Base-by-base conservation (phyloP, 352 stramenopile genomes). In the Phytophthora parvispora region DNA sequence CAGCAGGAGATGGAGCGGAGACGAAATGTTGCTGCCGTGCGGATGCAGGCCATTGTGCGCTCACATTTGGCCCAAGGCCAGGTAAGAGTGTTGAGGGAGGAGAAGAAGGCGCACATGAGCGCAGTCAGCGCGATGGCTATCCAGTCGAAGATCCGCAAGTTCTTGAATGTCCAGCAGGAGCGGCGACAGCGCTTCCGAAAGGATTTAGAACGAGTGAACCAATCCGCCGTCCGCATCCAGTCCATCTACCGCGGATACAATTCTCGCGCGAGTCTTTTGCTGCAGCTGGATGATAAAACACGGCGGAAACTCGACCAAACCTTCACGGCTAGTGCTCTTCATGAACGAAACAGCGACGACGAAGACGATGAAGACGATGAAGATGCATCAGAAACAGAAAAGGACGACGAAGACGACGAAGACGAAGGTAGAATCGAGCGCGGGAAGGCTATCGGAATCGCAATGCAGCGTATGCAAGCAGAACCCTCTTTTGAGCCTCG, bases 191-290 rank as follows among this genome's bases (percentile, higher is more conserved):
- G 78, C 0, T 92, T 86, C 48, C 78, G 64, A 6, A 74, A 63
- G 34, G 84, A 92, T 36, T 62, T 92, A 25, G 82, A 86, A 54
- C 80, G 82, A 12, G 82, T 92, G 34, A 92, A 89, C 45, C 73
- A 81, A 1, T 91, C 78, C 3, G 84, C 82, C 3, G 77, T 87
- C 22, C 75, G 84, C 0, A 92, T 93, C 36, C 83, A 93, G 57
- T 86, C 78, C 16, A 88, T 90, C 32, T 91, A 88, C 63, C 83
- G 83, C 1, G 83, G 83, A 1, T 93, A 89, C 65, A 89, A 82
- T 50, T 87, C 76, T 10, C 81, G 83, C 4, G 64, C 72, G 4
- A 83, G 77, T 67, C 43, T 88, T 24, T 20, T 88, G 15, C 45
- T 62, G 8, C 69, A 87, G 42, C 54, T 87, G 16, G 78, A 87